Evolutionary conservation across 2,329 filamentous ascomycete species (phyloP).

Genomic region (Cladobotryum mycophilum): DNA sequence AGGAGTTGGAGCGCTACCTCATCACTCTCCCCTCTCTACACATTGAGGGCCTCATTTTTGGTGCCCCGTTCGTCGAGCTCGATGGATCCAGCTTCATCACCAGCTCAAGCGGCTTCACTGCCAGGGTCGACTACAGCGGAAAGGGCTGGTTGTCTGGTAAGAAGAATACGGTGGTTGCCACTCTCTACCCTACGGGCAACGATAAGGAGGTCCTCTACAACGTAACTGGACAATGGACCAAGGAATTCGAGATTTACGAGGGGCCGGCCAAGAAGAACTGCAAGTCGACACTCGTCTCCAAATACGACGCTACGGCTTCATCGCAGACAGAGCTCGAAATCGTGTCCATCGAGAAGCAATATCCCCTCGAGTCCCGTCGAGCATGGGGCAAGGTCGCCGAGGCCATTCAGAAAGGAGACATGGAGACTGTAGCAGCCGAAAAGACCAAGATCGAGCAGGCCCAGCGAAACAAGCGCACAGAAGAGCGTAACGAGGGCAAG

Average conservation of each 20-base stretch:
- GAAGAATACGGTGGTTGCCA: conserved; percentile 83
- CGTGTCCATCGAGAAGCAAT: conserved; percentile 69
- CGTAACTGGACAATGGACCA: conserved; percentile 87
- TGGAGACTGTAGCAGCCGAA: conserved; percentile 70
- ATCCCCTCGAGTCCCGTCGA: conserved; percentile 78
- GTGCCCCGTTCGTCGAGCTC: conserved; percentile 83
- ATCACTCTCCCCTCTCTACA: conserved; percentile 89
- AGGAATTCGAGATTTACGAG: conserved; percentile 70
- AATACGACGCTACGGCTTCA: conserved; percentile 52
- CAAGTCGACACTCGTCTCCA: conserved; percentile 45
- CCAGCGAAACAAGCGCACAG: conserved; percentile 67
- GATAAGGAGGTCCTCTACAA: conserved; percentile 74
- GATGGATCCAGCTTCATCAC: conserved; percentile 80
- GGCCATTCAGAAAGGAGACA: conserved; percentile 74
- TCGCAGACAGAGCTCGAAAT: conserved; percentile 63
- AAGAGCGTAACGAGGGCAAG: conserved; percentile 67
- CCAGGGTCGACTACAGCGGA: conserved; percentile 87
- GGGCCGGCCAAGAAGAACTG: conserved; percentile 48
- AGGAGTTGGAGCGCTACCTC: conserved; percentile 63
- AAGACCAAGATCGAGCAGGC: conserved; percentile 88
- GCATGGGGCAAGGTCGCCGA: conserved; percentile 84
- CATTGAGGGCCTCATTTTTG: conserved; percentile 86
- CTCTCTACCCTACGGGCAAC: conserved; percentile 62
- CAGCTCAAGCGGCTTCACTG: conserved; percentile 78
- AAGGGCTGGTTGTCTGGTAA: conserved; percentile 94